A percentile compares a stretch with the other conserved stretches of the same genome.
phyloP scores from a whole-genome alignment of 2,329 filamentous ascomycete species.

The Paracamarosporium sp. region DNA sequence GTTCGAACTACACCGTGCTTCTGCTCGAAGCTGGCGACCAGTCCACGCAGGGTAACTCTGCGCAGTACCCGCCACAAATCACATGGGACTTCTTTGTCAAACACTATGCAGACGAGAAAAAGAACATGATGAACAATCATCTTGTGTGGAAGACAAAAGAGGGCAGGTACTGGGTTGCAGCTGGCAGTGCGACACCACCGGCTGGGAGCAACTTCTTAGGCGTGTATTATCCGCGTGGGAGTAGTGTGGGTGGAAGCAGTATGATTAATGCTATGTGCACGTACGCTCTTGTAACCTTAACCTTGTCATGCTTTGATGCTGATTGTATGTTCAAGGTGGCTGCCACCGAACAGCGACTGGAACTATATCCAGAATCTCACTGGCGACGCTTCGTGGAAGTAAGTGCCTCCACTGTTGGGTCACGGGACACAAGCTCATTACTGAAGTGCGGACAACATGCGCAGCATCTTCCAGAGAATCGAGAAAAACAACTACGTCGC shows the following conservation, averaged over 20 bases:
- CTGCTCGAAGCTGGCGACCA: conserved; percentile 67
- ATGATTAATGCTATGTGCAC: conserved; percentile 61
- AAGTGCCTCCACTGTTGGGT: too few species aligned
- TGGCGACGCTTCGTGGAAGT: conserved; percentile 64
- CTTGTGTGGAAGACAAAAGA: conserved; percentile 60
- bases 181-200: conserved; percentile 56
- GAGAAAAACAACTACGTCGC: conserved; percentile 62
- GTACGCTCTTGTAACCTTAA: conserved; percentile 22
- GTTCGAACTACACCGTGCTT: conserved; percentile 63
- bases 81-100: conserved; percentile 63
- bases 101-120: conserved; percentile 62
- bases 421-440: too few species aligned
- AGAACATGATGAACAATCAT: conserved; percentile 63
- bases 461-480: conserved; percentile 59
- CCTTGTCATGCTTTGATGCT: conserved; percentile 49
- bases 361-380: conserved; percentile 64
- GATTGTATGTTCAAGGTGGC: conserved; percentile 41
- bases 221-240: conserved; percentile 63
- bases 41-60: conserved; percentile 52
- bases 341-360: conserved; percentile 66
- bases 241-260: conserved; percentile 62
- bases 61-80: conserved; percentile 27
- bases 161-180: conserved; percentile 60
- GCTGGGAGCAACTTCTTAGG: conserved; percentile 58
- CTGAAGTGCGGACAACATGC: conserved; percentile 52